Evolutionary conservation across 2,329 filamentous ascomycete genomes (phyloP).

Genomic region (Pseudogymnoascus sp.): DNA sequence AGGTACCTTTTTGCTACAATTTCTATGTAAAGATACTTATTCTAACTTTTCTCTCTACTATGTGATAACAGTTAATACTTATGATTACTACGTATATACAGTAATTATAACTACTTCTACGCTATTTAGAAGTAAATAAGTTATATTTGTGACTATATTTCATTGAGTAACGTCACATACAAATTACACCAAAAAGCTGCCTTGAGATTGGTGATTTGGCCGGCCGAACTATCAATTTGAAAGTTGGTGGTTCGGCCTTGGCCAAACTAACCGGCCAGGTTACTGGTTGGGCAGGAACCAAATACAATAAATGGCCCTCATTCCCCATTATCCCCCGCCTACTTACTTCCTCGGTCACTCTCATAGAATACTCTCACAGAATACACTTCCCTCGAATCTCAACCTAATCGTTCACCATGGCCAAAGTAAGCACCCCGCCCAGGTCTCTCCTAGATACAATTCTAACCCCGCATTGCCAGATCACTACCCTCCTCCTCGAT

Average conservation of each 20-base stretch:
- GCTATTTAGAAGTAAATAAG: too few species aligned
- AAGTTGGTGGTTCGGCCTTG: too few species aligned
- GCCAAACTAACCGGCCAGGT: too few species aligned
- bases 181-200: neutral
- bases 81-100: too few species aligned
- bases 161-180: neutral
- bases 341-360: neutral
- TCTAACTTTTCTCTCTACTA: too few species aligned
- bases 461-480: slow-evolving; percentile 35
- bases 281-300: too few species aligned
- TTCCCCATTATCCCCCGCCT: neutral
- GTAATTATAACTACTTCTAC: too few species aligned
- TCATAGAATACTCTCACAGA: neutral
- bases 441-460: neutral
- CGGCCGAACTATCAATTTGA: neutral
- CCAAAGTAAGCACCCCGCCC: neutral
- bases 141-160: too few species aligned
- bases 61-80: too few species aligned
- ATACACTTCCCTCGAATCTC: neutral
- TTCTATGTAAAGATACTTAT: too few species aligned
- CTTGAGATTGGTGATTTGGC: neutral
- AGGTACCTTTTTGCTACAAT: too few species aligned
- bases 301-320: too few species aligned
- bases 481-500: slow-evolving; percentile 69
- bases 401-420: neutral